Base-by-base conservation (phyloP, 176 grass and related monocot genomes). In the Juncus inflexus region DNA sequence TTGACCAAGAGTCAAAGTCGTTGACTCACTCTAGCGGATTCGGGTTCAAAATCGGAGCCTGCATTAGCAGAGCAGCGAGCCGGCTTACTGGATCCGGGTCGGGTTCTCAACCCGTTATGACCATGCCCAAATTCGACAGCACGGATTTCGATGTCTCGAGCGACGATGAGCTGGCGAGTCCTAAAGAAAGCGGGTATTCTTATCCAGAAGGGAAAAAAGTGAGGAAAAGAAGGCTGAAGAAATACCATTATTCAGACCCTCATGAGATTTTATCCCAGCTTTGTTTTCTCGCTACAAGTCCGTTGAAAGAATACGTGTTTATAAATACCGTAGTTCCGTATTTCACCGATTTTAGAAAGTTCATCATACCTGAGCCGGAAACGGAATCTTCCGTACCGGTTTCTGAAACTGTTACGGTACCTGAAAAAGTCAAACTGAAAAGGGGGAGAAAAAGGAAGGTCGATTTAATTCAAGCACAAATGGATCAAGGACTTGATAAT, bases 21-120 rank as follows among this genome's bases (percentile, higher is more conserved):
- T 66, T 75, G 59, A 67, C 83, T 38, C 37, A 81, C 72, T 42
- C 68, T 60, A 35, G 40, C 4, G 68, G 68, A 15, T 71, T 83
- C 77, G 80, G 80, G 77, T 99, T 99, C 79, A 99, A 99, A 75
- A 82, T 99, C 58, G 94, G 94, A 56, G 94, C 86, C 57, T 99
- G 83, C 69, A 99, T 99, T 74, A 83, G 88, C 55, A 83, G 94
- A 67, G 94, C 85, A 45, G 94, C 94, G 74, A 92, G 69, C 75
- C 87, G 88, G 75, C 83, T 99, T 62, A 92, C 94, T 64, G 92
- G 82, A 59, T 74, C 83, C 13, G 78, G 85, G 37, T 76, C 88
- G 12, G 85, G 86, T 72, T 49, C 71, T 28, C 52, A 66, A 66
- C 67, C 51, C 68, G 61, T 81, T 35, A 89, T 86, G 36, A 86